Base-by-base conservation (phyloP, 2,329 filamentous ascomycete genomes). In the Pyrenochaeta sp. region DNA sequence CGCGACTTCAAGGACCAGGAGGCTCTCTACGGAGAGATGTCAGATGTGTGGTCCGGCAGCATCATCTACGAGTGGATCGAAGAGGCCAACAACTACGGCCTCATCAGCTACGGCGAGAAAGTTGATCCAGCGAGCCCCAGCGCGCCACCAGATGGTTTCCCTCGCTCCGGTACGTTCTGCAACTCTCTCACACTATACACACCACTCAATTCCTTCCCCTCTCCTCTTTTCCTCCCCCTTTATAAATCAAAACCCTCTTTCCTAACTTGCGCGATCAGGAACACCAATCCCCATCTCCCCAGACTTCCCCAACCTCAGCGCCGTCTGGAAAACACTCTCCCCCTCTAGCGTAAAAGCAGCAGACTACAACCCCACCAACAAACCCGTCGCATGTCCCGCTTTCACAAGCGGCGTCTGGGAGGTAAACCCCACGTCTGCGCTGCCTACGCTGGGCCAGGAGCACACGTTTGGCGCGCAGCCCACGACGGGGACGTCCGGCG, bases 41-140 rank as follows among this genome's bases (percentile, higher is more conserved):
- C 84, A 5, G 81, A 83, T 79, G 87, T 82, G 28, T 89, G 86
- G 84, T 93, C 90, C 50, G 92, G 92, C 53, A 84, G 91, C 52
- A 93, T 96, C 62, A 84, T 96, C 65, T 96, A 96, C 78, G 92
- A 96, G 75, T 96, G 92, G 92, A 92, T 96, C 62, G 81, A 94
- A 73, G 92, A 96, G 77, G 82, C 85, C 50, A 96, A 96, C 77
- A 78, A 91, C 70, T 96, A 96, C 76, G 92, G 92, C 39, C 82
- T 96, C 36, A 85, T 96, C 67, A 88, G 84, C 22, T 96, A 96
- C 73, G 91, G 90, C 0, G 80, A 85, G 3, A 77, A 81, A n/a
- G 83, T 83, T 10, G 82, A 82, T 36, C 79, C 83, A 24, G 77
- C 83, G 1, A 67, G 69, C 22, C 68, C 76, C 2, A 64, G 61